A percentile compares a stretch with the other conserved stretches of the same genome.
phyloP scores from a whole-genome alignment of 495 filamentous ascomycete genomes.

The Bryoglossum gracile region DNA sequence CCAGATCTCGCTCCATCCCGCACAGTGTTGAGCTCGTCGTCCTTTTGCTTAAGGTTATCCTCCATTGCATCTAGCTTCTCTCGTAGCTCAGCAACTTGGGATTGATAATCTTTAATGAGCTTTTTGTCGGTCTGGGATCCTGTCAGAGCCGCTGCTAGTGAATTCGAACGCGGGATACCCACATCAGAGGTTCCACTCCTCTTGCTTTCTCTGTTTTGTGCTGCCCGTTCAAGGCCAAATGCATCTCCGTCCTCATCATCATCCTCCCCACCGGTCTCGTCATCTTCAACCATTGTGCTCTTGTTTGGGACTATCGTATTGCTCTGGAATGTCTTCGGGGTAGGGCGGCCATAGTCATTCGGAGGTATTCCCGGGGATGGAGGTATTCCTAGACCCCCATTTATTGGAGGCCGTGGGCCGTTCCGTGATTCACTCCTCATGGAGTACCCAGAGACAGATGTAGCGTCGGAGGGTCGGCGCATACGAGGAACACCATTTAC shows the following conservation, averaged over 20 bases:
- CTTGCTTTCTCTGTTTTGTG: constrained; percentile 45
- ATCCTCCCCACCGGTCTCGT: constrained; percentile 58
- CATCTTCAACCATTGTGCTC: constrained; percentile 96
- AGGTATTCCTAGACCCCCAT: constrained; percentile 18
- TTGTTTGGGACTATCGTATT: constrained; percentile 97
- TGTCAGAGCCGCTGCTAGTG: no score
- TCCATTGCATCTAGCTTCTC: constrained; percentile 71
- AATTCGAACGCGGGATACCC: neutral
- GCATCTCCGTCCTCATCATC: constrained; percentile 55
- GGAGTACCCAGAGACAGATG: constrained; percentile 34
- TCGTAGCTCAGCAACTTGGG: constrained; percentile 65
- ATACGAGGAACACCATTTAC: constrained; percentile 38
- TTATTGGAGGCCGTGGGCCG: constrained; percentile 18
- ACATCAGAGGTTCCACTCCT: constrained; percentile 51
- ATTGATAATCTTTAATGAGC: constrained; percentile 66
- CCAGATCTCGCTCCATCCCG: constrained; percentile 38
- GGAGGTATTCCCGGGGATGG: constrained; percentile 27
- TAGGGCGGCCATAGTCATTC: constrained; percentile 52
- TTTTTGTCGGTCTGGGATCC: constrained; percentile 59
- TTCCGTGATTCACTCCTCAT: constrained; percentile 27
- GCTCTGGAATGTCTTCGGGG: constrained; percentile 86
- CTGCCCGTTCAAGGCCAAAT: constrained; percentile 51
- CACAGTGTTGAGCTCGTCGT: constrained; percentile 38
- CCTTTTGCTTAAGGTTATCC: constrained; percentile 41
- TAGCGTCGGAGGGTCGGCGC: constrained; percentile 47